A percentile compares a stretch with the other conserved stretches of the same genome.
Evolutionary conservation across 768 basidiomycete genomes (phyloP).

Genomic region (Serpula lacrymans): DNA sequence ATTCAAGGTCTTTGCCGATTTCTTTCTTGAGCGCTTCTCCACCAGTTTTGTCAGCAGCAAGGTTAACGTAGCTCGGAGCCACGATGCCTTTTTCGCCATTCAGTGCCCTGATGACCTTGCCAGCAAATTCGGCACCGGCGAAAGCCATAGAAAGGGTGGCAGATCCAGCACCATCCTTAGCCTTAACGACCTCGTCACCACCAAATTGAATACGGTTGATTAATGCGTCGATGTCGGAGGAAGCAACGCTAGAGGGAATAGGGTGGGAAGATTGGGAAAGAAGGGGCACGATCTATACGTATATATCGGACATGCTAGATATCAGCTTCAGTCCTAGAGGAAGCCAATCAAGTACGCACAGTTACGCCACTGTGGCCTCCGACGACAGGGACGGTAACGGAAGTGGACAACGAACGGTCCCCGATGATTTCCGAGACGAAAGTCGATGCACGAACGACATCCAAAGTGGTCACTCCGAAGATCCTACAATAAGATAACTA

Average conservation of each 20-base stretch:
- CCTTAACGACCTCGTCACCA: constrained; percentile 97
- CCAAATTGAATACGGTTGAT: constrained; percentile 91
- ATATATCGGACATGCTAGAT: background rate
- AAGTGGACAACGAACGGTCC: constrained; percentile 56
- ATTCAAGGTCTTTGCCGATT: constrained; percentile 72
- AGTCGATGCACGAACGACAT: constrained; percentile 96
- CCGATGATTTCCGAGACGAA: constrained; percentile 82
- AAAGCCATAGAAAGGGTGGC: constrained; percentile 98
- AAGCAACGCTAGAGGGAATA: constrained; percentile 55
- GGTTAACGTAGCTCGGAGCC: constrained; percentile 81
- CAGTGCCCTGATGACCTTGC: constrained; percentile 77
- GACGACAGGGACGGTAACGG: constrained; percentile 81
- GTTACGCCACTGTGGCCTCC: constrained; percentile 95
- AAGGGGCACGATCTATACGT: constrained; percentile 80
- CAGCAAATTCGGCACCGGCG: constrained; percentile 87
- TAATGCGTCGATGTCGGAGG: constrained; percentile 52
- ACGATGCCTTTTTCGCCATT: constrained; percentile 87
- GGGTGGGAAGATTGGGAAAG: constrained; percentile 87
- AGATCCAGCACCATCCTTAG: constrained; percentile 88
- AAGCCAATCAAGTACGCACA: constrained; percentile 35
- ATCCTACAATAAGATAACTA: constrained; percentile 47
- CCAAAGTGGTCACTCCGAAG: constrained; percentile 97
- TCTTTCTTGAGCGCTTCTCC: constrained; percentile 74
- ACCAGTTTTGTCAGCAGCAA: constrained; percentile 66
- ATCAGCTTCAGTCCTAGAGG: constrained; percentile 8